phyloP scores from a whole-genome alignment of 2,329 filamentous ascomycete species.

The Rhynchosporium agropyri region DNA sequence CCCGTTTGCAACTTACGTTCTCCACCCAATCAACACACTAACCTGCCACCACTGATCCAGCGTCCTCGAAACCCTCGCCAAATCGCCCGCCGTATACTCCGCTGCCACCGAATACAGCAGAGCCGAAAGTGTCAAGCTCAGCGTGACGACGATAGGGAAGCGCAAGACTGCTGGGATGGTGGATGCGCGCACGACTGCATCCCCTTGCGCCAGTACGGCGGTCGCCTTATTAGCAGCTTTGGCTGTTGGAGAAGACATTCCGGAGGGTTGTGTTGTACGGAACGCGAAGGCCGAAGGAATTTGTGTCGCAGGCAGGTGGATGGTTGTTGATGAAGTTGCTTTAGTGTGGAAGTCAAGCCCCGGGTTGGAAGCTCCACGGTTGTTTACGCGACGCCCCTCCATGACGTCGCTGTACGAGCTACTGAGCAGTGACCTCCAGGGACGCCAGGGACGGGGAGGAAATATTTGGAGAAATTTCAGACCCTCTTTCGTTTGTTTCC shows the following conservation, averaged over 20 bases:
- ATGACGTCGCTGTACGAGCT: too few relatives aligned
- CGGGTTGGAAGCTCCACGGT: slow-evolving; percentile 8
- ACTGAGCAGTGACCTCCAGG: slow-evolving; percentile 1
- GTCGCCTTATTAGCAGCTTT: slow-evolving; percentile 22
- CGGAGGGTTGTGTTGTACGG: background rate
- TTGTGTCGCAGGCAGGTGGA: background rate
- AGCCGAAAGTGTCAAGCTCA: slow-evolving; percentile 65
- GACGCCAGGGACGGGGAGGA: background rate
- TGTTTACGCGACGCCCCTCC: background rate
- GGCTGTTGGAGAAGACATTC: slow-evolving; percentile 17
- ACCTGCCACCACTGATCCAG: slow-evolving; percentile 66
- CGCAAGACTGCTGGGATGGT: slow-evolving; percentile 49
- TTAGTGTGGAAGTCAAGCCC: background rate
- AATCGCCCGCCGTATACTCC: slow-evolving; percentile 56
- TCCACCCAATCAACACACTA: slow-evolving; percentile 54
- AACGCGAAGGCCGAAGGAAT: background rate
- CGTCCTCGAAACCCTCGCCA: slow-evolving; percentile 67
- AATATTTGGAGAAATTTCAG: background rate
- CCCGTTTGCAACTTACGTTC: slow-evolving; percentile 50
- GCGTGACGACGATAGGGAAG: slow-evolving; percentile 55
- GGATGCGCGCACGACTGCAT: slow-evolving; percentile 24
- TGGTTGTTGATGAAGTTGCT: background rate
- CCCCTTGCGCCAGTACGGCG: slow-evolving; percentile 24
- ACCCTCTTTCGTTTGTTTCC: background rate
- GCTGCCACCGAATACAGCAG: slow-evolving; percentile 65